These are phyloP conservation scores for Thymus mandschuricus DNA, from an alignment of 257 asterid species.

Conservation along the genomic window DNA sequence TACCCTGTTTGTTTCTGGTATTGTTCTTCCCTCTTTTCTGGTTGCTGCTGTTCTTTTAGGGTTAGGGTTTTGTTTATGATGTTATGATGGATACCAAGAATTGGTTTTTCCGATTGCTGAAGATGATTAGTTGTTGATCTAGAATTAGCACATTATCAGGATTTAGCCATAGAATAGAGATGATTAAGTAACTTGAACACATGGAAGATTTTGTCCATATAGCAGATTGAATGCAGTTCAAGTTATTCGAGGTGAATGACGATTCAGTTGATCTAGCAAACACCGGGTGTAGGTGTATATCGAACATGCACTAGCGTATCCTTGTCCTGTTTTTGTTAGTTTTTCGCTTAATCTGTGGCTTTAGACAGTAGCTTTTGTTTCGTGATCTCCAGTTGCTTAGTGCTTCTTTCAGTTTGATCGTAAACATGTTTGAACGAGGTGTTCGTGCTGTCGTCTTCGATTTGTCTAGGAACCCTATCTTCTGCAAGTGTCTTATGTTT, in stretches of 20 bases:
- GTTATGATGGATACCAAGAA: neutral
- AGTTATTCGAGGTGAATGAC: neutral
- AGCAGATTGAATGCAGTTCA: neutral
- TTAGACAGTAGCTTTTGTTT: neutral
- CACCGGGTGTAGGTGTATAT: neutral
- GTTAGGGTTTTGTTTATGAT: slow-evolving; percentile 9
- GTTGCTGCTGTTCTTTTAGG: neutral
- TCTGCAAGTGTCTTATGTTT: neutral
- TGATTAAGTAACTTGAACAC: neutral
- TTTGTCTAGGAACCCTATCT: neutral
- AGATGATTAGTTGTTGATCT: neutral
- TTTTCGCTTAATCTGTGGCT: neutral
- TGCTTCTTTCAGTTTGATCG: neutral
- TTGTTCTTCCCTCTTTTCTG: neutral
- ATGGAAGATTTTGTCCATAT: neutral
- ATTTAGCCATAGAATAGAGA: neutral
- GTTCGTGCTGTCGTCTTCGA: neutral
- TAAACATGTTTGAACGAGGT: neutral
- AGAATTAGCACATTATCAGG: neutral
- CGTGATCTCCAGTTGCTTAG: neutral
- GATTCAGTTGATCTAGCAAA: neutral
- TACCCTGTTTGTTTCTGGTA: neutral
- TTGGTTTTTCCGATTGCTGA: neutral
- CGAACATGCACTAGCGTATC: neutral
- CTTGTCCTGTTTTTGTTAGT: neutral